Conservation (phyloP, 352 stramenopile species). For the Globisporangium irregulare region DNA sequence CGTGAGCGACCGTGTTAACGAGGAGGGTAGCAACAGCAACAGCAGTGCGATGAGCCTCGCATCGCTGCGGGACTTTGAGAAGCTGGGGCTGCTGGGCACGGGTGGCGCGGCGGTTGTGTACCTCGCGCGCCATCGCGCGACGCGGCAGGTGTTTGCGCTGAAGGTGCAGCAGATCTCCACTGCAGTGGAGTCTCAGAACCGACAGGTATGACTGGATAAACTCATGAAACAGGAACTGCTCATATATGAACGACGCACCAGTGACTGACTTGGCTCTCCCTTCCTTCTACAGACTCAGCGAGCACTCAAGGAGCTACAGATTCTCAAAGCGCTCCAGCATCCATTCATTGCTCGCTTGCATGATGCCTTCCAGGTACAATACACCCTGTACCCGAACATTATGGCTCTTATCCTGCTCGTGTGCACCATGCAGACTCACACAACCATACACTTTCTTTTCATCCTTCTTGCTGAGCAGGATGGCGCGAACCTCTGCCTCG, state of each 20-base stretch:
- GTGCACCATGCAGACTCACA: neutral
- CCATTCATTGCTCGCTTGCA: slow-evolving; percentile 29
- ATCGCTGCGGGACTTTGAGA: slow-evolving; percentile 24
- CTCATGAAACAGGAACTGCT: too few species aligned
- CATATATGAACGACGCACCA: neutral
- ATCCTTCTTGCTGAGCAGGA: slow-evolving; percentile 11
- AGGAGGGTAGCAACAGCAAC: neutral
- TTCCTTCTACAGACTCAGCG: slow-evolving; percentile 16
- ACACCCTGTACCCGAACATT: too few species aligned
- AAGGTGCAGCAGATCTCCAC: slow-evolving; percentile 24
- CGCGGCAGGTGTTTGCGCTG: slow-evolving; percentile 23
- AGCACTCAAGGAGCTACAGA: slow-evolving; percentile 25
- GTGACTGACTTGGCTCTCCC: neutral
- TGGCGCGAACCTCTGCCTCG: slow-evolving; percentile 23
- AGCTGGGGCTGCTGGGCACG: slow-evolving; percentile 24
- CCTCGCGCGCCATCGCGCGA: slow-evolving; percentile 25
- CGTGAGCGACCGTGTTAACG: neutral
- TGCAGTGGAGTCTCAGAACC: slow-evolving; percentile 7
- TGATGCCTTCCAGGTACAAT: slow-evolving; percentile 20
- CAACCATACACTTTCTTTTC: neutral
- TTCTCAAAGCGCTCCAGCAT: slow-evolving; percentile 27
- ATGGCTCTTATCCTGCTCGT: too few species aligned
- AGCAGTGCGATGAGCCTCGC: too few species aligned
- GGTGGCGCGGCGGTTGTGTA: slow-evolving; percentile 30
- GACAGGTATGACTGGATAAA: slow-evolving; percentile 10